Conservation (phyloP, 108 stramenopile species). For the Pseudonitzschia delicatissima region DNA sequence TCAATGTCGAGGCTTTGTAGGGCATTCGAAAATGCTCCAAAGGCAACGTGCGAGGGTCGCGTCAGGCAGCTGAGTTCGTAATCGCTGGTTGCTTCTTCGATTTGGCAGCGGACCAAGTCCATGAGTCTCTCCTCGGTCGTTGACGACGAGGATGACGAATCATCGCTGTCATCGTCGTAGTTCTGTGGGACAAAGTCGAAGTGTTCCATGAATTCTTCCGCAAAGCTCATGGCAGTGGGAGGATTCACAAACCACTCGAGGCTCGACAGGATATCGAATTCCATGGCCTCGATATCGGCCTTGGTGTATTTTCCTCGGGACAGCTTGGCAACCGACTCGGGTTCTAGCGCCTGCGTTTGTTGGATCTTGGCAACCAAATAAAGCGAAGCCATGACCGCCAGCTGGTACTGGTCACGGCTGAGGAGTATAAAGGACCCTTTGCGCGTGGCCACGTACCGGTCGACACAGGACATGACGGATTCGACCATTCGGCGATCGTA, state of each 20-base stretch:
- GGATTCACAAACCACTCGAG: slow-evolving; percentile 50
- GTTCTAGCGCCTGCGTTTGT: slow-evolving; percentile 51
- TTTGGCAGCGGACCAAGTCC: slow-evolving; percentile 21
- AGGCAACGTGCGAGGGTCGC: slow-evolving; percentile 14
- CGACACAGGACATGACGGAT: slow-evolving; percentile 49
- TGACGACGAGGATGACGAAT: background rate
- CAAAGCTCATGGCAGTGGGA: slow-evolving; percentile 31
- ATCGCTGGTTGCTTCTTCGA: slow-evolving; percentile 14
- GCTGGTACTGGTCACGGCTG: slow-evolving; percentile 49
- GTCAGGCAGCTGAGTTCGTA: slow-evolving; percentile 17
- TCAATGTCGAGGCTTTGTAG: slow-evolving; percentile 10
- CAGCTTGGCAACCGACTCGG: slow-evolving; percentile 46
- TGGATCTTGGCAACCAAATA: slow-evolving; percentile 74
- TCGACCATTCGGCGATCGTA: background rate
- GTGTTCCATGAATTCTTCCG: background rate
- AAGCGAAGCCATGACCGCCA: slow-evolving; percentile 61
- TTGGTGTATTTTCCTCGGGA: slow-evolving; percentile 53
- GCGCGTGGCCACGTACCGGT: slow-evolving; percentile 45
- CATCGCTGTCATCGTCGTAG: background rate
- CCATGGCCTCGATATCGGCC: slow-evolving; percentile 53
- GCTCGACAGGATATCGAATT: slow-evolving; percentile 31
- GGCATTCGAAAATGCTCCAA: slow-evolving; percentile 27
- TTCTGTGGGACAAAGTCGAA: background rate
- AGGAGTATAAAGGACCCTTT: slow-evolving; percentile 10
- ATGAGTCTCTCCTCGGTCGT: background rate